phyloP scores from a whole-genome alignment of 495 filamentous ascomycete species.

The Penicillium daleae region DNA sequence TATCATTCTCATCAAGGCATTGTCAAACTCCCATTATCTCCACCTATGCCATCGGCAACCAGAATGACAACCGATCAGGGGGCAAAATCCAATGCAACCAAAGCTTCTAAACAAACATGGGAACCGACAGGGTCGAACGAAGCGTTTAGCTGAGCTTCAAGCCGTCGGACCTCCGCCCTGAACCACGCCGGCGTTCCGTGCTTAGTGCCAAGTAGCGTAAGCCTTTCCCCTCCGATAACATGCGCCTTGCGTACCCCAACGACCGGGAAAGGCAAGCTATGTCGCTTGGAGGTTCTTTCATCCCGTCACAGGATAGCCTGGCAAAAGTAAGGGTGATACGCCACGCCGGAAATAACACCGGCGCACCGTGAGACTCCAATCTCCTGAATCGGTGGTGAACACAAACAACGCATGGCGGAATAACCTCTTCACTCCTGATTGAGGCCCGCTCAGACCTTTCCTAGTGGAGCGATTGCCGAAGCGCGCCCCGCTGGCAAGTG shows the following conservation, averaged over 20 bases:
- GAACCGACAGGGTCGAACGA: not conserved
- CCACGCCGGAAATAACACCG: not conserved
- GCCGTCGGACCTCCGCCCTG: conserved; percentile 27
- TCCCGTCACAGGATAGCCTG: not conserved
- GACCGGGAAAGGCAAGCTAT: not conserved
- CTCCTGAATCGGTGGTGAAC: not conserved
- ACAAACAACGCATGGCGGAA: not conserved
- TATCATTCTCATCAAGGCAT: not conserved
- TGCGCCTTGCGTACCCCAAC: not conserved
- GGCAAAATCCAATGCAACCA: conserved; percentile 9
- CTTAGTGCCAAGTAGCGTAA: conserved; percentile 2
- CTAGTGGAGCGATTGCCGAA: conserved; percentile 16
- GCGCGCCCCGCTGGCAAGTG: conserved; percentile 12
- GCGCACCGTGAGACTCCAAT: not conserved
- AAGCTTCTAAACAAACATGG: conserved; percentile 9
- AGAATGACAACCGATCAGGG: not conserved
- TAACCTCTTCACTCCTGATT: not conserved
- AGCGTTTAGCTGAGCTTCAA: not conserved
- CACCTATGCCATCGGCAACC: not conserved
- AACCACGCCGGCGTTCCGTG: conserved; percentile 7
- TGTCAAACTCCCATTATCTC: not conserved
- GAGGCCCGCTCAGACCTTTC: conserved; percentile 5
- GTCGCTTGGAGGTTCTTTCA: not conserved
- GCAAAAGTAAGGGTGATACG: conserved; percentile 11
- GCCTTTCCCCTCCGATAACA: conserved; percentile 20